These are phyloP conservation scores for Aureobasidium sp. DNA, from an alignment of 2,329 filamentous ascomycete genomes.

Conservation along the genomic window DNA sequence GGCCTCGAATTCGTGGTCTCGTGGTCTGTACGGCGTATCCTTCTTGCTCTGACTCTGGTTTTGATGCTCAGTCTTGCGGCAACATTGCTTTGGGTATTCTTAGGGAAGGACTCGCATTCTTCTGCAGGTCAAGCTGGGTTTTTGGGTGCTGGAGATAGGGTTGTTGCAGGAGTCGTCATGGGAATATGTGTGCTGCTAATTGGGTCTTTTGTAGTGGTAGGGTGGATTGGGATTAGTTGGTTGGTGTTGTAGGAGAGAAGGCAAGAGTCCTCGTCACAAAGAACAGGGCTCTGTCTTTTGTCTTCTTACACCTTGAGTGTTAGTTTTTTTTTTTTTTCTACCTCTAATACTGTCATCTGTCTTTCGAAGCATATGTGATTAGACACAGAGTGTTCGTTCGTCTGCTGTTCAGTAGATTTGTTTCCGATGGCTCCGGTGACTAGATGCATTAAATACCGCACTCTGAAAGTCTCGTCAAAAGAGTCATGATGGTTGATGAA, in stretches of 20 bases:
- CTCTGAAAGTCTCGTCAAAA: no score
- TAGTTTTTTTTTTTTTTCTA: no score
- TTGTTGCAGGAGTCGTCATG: slow-evolving; percentile 28
- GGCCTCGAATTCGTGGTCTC: slow-evolving; percentile 31
- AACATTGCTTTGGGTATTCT: slow-evolving; percentile 31
- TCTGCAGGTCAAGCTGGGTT: slow-evolving; percentile 21
- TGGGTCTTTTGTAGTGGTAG: slow-evolving; percentile 27
- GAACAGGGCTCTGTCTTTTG: background rate
- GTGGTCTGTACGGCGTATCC: slow-evolving; percentile 28
- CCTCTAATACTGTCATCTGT: background rate
- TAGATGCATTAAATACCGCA: no score
- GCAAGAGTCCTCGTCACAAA: background rate
- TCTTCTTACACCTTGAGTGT: background rate
- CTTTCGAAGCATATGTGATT: background rate
- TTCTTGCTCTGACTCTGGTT: slow-evolving; percentile 24
- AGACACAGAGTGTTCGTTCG: no score
- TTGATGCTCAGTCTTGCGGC: slow-evolving; percentile 25
- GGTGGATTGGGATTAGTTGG: slow-evolving; percentile 34
- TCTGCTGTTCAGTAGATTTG: no score
- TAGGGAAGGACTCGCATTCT: slow-evolving; percentile 24
- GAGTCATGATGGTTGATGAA: no score
- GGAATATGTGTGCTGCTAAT: slow-evolving; percentile 30
- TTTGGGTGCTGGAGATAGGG: slow-evolving; percentile 28
- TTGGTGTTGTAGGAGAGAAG: slow-evolving; percentile 25
- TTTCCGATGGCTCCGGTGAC: no score